These are phyloP conservation scores for Blastocystis sp. DNA, from an alignment of 352 stramenopile genomes.

Conservation along the genomic window DNA sequence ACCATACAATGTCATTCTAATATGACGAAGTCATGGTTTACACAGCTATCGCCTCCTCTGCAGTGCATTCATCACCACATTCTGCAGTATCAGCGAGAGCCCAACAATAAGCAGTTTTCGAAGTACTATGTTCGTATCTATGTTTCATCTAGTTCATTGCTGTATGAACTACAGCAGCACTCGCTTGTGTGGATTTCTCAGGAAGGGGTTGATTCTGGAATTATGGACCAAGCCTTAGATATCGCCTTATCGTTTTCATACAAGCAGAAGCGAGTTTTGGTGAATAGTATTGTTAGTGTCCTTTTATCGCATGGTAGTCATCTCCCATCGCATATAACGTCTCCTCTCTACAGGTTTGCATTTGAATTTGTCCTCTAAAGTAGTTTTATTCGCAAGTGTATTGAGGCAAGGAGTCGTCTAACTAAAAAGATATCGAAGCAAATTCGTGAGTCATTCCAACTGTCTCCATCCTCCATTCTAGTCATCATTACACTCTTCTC, in stretches of 20 bases:
- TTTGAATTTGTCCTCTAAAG: background rate
- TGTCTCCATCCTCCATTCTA: background rate
- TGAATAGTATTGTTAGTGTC: background rate
- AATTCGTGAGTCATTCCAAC: background rate
- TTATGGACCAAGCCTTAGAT: background rate
- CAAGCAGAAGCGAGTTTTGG: background rate
- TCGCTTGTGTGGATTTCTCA: background rate
- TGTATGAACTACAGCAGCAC: background rate
- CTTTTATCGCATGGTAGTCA: background rate
- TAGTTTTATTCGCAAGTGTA: background rate
- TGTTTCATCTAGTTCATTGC: background rate
- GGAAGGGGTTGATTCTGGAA: slow-evolving; percentile 18
- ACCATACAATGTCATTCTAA: background rate
- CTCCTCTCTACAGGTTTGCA: background rate
- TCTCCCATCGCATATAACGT: background rate
- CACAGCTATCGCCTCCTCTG: slow-evolving; percentile 10
- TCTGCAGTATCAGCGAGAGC: background rate
- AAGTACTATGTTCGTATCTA: background rate
- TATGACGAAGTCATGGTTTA: slow-evolving; percentile 30
- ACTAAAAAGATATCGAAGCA: background rate
- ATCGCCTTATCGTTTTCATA: background rate
- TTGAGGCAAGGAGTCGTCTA: background rate
- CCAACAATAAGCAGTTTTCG: background rate
- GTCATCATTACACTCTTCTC: background rate
- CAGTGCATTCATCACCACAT: background rate